A percentile compares a stretch with the other conserved stretches of the same genome.
These are phyloP conservation scores for Corniculantispora saksenae DNA, from an alignment of 2,329 filamentous ascomycete genomes.

Conservation along the genomic window DNA sequence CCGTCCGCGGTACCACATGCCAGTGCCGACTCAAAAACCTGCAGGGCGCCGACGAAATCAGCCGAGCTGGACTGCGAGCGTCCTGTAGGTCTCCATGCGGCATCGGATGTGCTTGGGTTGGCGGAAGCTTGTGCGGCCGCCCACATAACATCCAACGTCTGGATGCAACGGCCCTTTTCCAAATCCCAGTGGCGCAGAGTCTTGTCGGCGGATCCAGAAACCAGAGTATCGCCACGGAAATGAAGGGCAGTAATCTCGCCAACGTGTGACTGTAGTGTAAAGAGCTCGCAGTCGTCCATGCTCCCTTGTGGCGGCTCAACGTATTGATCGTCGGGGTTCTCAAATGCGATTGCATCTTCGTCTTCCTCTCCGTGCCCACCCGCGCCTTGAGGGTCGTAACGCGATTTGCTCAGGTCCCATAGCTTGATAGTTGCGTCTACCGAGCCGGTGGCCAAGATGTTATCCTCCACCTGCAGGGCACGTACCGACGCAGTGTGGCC, in stretches of 20 bases:
- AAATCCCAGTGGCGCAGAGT: constrained; percentile 97
- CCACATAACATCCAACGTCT: constrained; percentile 97
- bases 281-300: constrained; percentile 88
- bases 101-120: constrained; percentile 61
- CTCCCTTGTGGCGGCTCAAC: constrained; percentile 74
- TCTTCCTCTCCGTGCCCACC: constrained; percentile 61
- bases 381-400: constrained; percentile 72
- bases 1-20: constrained; percentile 97
- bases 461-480: constrained; percentile 90
- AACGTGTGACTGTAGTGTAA: constrained; percentile 84
- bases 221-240: constrained; percentile 84
- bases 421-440: constrained; percentile 92
- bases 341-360: constrained; percentile 70
- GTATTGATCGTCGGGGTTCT: constrained; percentile 66
- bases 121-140: constrained; percentile 87
- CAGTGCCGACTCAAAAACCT: constrained; percentile 93
- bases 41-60: constrained; percentile 91
- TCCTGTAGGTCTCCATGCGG: constrained; percentile 71
- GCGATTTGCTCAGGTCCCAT: constrained; percentile 90
- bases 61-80: constrained; percentile 65
- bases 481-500: constrained; percentile 94
- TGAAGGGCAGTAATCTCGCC: constrained; percentile 93
- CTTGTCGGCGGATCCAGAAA: constrained; percentile 96
- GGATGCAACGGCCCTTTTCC: constrained; percentile 93
- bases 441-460: constrained; percentile 90